Conservation (phyloP, 345 rosid species). For the Excoecaria agallocha region DNA sequence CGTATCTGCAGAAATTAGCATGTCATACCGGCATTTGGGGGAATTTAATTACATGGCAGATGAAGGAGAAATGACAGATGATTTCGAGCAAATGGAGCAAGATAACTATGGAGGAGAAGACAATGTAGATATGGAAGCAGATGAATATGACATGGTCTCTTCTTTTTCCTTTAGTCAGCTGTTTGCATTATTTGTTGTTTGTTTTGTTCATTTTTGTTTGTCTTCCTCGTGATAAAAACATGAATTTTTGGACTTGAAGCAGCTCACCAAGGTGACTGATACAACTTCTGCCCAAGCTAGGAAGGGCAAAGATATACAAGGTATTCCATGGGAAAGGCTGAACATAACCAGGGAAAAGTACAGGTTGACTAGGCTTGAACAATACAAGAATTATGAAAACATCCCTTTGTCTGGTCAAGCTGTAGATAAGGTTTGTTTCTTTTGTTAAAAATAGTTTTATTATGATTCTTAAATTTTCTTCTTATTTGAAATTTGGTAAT, state of each 20-base stretch:
- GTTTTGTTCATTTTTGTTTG: neutral
- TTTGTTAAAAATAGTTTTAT: neutral
- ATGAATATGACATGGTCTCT: constrained; percentile 19
- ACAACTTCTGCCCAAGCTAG: constrained; percentile 86
- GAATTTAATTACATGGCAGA: constrained; percentile 16
- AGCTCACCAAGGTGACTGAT: constrained; percentile 44
- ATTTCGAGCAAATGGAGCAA: constrained; percentile 3
- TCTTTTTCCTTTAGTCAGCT: neutral
- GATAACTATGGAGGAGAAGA: neutral
- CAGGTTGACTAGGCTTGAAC: constrained; percentile 83
- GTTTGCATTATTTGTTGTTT: neutral
- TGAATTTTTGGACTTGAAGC: neutral
- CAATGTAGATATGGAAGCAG: constrained; percentile 8
- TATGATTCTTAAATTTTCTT: neutral
- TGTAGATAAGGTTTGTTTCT: constrained; percentile 51
- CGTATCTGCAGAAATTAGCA: neutral
- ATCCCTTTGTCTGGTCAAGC: constrained; percentile 62
- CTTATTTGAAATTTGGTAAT: neutral
- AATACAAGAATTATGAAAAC: constrained; percentile 94
- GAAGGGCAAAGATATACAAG: constrained; percentile 85
- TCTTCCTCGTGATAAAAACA: neutral
- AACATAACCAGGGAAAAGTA: constrained; percentile 79
- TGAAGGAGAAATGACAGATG: constrained; percentile 16
- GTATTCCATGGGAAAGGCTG: constrained; percentile 94
- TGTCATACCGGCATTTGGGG: constrained; percentile 1